Conservation (phyloP, 2,329 filamentous ascomycete genomes). For the Sordariomycetes sp. region DNA sequence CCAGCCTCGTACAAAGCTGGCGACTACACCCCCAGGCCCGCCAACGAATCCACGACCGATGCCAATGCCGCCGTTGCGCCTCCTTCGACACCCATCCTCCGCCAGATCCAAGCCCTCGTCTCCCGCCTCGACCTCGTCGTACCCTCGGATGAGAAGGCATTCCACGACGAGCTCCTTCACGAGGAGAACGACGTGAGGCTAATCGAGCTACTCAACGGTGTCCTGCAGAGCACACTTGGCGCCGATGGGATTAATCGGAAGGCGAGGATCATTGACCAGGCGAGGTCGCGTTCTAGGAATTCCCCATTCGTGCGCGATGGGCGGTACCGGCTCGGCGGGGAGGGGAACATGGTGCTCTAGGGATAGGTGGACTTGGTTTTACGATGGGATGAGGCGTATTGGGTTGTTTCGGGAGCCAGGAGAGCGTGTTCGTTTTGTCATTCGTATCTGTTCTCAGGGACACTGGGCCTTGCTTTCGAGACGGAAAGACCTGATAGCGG, state of each 20-base stretch:
- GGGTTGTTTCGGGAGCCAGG: not conserved
- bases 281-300: not conserved
- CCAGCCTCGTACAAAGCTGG: slow-evolving; percentile 24
- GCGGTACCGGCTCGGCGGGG: not conserved
- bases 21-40: slow-evolving; percentile 22
- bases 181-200: slow-evolving; percentile 80
- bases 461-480: not conserved
- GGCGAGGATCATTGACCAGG: slow-evolving; percentile 47
- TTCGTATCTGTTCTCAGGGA: not conserved
- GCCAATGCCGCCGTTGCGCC: slow-evolving; percentile 2
- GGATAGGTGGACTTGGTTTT: not conserved
- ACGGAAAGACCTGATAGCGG: slow-evolving; percentile 9
- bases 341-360: not conserved
- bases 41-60: slow-evolving; percentile 19
- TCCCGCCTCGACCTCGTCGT: slow-evolving; percentile 73
- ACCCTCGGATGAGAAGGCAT: slow-evolving; percentile 54
- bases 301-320: not conserved
- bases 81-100: slow-evolving; percentile 64
- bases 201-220: slow-evolving; percentile 61
- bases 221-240: slow-evolving; percentile 62
- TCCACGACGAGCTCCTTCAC: slow-evolving; percentile 60
- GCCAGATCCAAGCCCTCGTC: slow-evolving; percentile 78
- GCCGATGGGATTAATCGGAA: slow-evolving; percentile 69
- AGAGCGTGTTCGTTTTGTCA: not conserved
- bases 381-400: not conserved